Conservation (phyloP, 2,329 filamentous ascomycete genomes). For the Fusarium illudens region DNA sequence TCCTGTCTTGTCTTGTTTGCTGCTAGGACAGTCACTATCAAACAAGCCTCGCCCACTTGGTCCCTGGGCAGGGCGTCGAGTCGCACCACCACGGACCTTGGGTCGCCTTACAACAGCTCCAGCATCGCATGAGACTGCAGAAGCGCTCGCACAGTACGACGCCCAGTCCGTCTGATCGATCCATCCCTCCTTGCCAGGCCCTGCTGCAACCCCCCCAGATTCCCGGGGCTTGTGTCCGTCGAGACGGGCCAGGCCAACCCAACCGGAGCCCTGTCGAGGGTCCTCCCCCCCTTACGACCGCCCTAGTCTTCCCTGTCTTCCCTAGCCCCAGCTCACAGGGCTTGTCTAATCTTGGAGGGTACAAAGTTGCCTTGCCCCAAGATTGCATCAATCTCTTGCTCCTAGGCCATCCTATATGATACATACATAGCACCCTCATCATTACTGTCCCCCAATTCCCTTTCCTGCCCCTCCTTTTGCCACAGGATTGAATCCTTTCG, state of each 20-base stretch:
- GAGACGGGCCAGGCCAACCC: conserved; percentile 39
- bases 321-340: conserved; percentile 40
- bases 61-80: conserved; percentile 30
- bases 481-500: conserved; percentile 28
- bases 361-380: conserved; percentile 40
- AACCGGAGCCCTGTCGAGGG: conserved; percentile 39
- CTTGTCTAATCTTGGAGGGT: conserved; percentile 42
- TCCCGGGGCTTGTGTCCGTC: conserved; percentile 42
- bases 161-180: conserved; percentile 38
- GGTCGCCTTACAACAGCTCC: conserved; percentile 36
- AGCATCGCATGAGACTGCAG: conserved; percentile 40
- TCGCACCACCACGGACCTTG: conserved; percentile 41
- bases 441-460: conserved; percentile 22
- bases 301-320: conserved; percentile 40
- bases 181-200: conserved; percentile 35
- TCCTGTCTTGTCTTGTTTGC: conserved; percentile 15
- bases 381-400: conserved; percentile 45
- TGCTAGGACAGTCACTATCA: conserved; percentile 20
- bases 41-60: conserved; percentile 25
- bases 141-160: conserved; percentile 34
- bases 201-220: conserved; percentile 41
- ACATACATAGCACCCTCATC: conserved; percentile 39
- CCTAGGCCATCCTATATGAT: conserved; percentile 39
- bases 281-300: conserved; percentile 40
- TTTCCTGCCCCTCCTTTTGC: conserved; percentile 28